These are phyloP conservation scores for Carex pumila DNA, from an alignment of 176 grass and related monocot species.

Conservation along the genomic window DNA sequence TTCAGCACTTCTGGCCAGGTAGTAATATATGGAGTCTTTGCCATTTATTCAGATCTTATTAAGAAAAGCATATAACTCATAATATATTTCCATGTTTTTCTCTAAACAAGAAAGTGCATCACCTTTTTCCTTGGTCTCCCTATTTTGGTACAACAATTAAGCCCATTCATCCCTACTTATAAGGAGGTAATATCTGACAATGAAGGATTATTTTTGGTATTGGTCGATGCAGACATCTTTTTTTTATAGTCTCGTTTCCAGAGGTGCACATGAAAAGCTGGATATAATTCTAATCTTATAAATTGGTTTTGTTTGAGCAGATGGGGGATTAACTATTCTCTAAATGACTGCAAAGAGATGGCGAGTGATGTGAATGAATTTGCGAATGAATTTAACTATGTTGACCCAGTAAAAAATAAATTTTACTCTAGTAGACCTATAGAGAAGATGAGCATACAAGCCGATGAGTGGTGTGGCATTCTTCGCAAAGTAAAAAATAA, in stretches of 20 bases:
- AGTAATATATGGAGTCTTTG: neutral
- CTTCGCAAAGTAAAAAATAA: constrained; percentile 91
- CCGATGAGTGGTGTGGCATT: constrained; percentile 83
- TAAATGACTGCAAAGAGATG: constrained; percentile 72
- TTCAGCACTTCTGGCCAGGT: constrained; percentile 85
- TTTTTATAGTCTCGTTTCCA: neutral
- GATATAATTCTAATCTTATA: constrained; percentile 3
- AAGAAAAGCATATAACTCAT: neutral
- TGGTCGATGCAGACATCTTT: neutral
- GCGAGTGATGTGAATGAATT: constrained; percentile 32
- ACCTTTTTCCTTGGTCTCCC: neutral
- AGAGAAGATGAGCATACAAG: constrained; percentile 80
- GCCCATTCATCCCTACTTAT: neutral
- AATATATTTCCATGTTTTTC: neutral
- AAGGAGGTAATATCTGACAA: neutral
- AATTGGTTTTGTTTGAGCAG: constrained; percentile 30
- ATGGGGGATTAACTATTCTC: constrained; percentile 93
- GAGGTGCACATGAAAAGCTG: neutral
- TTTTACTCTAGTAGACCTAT: constrained; percentile 31
- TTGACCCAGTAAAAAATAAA: constrained; percentile 39
- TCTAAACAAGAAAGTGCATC: neutral
- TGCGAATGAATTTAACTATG: constrained; percentile 35
- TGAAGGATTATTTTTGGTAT: neutral
- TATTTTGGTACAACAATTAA: constrained; percentile 9
- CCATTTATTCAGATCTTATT: neutral